phyloP scores from a whole-genome alignment of 495 filamentous ascomycete genomes.

The Penicillium macrosclerotiorum region DNA sequence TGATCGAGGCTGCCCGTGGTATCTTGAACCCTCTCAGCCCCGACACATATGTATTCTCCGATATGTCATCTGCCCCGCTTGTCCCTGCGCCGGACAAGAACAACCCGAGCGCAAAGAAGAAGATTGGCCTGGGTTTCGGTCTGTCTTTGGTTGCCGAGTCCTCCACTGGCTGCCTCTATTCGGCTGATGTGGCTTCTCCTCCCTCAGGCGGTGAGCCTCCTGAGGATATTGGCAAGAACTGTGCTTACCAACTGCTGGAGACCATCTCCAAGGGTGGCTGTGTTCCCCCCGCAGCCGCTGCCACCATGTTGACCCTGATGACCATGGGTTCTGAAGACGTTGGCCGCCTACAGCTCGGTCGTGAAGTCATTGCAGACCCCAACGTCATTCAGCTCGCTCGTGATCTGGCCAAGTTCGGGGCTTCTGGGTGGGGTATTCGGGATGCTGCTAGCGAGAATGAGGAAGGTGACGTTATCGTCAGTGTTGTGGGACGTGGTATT shows the following conservation, averaged over 20 bases:
- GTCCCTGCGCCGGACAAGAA: conserved; percentile 60
- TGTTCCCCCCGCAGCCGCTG: conserved; percentile 64
- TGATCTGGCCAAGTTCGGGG: conserved; percentile 81
- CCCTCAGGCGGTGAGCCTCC: conserved; percentile 76
- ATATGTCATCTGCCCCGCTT: conserved; percentile 70
- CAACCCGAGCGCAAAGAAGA: conserved; percentile 60
- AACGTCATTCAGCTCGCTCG: conserved; percentile 74
- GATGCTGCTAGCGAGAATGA: conserved; percentile 65
- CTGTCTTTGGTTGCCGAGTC: conserved; percentile 88
- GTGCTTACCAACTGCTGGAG: conserved; percentile 87
- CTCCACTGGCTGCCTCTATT: conserved; percentile 77
- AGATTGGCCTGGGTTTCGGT: conserved; percentile 83
- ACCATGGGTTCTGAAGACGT: conserved; percentile 86
- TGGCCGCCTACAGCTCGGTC: conserved; percentile 58
- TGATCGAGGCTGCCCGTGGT: conserved; percentile 88
- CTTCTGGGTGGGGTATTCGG: conserved; percentile 82
- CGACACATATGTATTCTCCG: conserved; percentile 84
- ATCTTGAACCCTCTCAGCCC: conserved; percentile 80
- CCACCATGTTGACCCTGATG: conserved; percentile 82
- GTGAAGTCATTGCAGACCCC: conserved; percentile 76
- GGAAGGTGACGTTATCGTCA: conserved; percentile 73
- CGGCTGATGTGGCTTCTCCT: conserved; percentile 81
- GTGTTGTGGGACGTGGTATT: conserved; percentile 88
- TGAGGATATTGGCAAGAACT: conserved; percentile 85
- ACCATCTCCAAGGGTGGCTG: conserved; percentile 78